These are phyloP conservation scores for Globisporangium radiosum DNA, from an alignment of 352 stramenopile genomes.

Conservation along the genomic window DNA sequence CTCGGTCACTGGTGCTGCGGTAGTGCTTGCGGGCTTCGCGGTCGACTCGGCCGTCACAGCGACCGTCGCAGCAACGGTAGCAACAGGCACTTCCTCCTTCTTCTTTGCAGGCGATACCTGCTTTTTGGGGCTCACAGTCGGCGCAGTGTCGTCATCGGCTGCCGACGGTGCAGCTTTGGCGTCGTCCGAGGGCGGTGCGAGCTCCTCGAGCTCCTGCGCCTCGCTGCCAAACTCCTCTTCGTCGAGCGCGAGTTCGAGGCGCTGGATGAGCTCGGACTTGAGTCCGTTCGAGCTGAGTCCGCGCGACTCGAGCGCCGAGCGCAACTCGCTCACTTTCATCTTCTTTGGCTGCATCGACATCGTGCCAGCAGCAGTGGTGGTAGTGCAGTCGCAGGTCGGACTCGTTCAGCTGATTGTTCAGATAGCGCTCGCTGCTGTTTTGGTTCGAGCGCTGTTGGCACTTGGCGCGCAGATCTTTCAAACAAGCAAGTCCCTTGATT, in stretches of 20 bases:
- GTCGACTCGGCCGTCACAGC: slow-evolving; percentile 5
- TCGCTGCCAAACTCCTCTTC: slow-evolving; percentile 83
- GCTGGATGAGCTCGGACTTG: slow-evolving; percentile 88
- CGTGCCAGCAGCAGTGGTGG: not conserved
- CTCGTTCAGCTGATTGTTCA: not conserved
- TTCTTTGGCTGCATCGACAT: slow-evolving; percentile 85
- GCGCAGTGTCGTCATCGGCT: not conserved
- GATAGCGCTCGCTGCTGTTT: not conserved
- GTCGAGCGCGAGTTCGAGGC: slow-evolving; percentile 81
- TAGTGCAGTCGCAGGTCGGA: too few species aligned
- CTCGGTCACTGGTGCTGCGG: slow-evolving; percentile 4
- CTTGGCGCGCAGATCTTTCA: slow-evolving; percentile 2
- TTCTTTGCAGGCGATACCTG: slow-evolving; percentile 16
- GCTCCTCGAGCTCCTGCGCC: slow-evolving; percentile 60
- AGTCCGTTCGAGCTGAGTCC: slow-evolving; percentile 78
- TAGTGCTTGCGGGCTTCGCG: slow-evolving; percentile 8
- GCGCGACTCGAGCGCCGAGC: slow-evolving; percentile 73
- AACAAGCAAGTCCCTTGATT: not conserved
- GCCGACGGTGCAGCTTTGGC: slow-evolving; percentile 12
- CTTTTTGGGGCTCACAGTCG: slow-evolving; percentile 23
- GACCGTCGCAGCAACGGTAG: slow-evolving; percentile 19
- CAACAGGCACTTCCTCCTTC: slow-evolving; percentile 10
- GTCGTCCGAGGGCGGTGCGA: slow-evolving; percentile 34
- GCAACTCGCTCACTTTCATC: slow-evolving; percentile 89
- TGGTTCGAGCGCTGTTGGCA: not conserved